Evolutionary conservation across 257 asterid species (phyloP).

Genomic region (Lithospermum erythrorhizon): DNA sequence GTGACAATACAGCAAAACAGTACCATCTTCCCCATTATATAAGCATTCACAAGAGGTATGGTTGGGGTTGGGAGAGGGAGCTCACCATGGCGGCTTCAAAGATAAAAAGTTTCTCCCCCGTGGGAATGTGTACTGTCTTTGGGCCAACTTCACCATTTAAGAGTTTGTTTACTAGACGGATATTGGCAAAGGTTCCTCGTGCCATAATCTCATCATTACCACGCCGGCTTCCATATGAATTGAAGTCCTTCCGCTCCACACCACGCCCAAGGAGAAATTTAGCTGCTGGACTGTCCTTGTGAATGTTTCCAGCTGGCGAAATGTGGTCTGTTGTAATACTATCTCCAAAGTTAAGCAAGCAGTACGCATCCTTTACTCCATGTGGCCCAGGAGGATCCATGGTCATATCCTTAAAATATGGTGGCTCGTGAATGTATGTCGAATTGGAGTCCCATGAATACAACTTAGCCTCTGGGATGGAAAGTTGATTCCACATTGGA

Average conservation of each 20-base stretch:
- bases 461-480: slow-evolving; percentile 51
- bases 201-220: slow-evolving; percentile 98
- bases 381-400: slow-evolving; percentile 92
- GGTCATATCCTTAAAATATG: slow-evolving; percentile 84
- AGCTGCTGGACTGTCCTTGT: slow-evolving; percentile 95
- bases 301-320: slow-evolving; percentile 93
- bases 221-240: slow-evolving; percentile 94
- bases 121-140: slow-evolving; percentile 75
- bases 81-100: slow-evolving; percentile 90
- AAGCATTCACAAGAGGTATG: no score
- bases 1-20: background rate
- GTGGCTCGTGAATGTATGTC: slow-evolving; percentile 93
- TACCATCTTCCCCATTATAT: background rate
- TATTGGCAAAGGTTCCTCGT: slow-evolving; percentile 91
- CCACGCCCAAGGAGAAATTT: slow-evolving; percentile 64
- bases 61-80: background rate
- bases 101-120: slow-evolving; percentile 68
- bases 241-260: slow-evolving; percentile 77
- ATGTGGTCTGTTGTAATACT: slow-evolving; percentile 94
- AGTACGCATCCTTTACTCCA: slow-evolving; percentile 91
- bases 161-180: slow-evolving; percentile 80
- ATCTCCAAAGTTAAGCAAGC: slow-evolving; percentile 86
- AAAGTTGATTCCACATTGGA: slow-evolving; percentile 79
- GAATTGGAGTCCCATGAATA: slow-evolving; percentile 84
- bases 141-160: slow-evolving; percentile 93